phyloP scores from a whole-genome alignment of 352 stramenopile species.

The Aphanomyces cochlioides region DNA sequence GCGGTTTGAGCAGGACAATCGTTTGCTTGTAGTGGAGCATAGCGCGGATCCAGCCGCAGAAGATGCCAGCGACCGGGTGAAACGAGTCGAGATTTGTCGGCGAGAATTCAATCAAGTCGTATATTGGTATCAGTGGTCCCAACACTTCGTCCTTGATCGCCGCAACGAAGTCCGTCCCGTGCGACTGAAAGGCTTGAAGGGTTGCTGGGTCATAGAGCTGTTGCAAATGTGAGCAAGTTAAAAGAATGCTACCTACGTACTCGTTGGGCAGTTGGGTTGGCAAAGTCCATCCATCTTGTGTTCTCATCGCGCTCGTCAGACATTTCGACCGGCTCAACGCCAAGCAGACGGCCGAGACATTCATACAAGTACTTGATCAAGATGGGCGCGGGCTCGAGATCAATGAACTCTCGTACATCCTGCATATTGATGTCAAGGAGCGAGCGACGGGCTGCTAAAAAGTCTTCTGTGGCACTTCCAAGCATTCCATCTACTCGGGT shows the following conservation, averaged over 20 bases:
- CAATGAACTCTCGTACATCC: slow-evolving; percentile 37
- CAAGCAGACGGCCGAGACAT: slow-evolving; percentile 63
- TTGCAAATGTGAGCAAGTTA: neutral
- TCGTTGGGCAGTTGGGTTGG: slow-evolving; percentile 39
- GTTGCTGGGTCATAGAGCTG: slow-evolving; percentile 6
- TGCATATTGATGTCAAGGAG: slow-evolving; percentile 33
- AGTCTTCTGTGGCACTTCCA: slow-evolving; percentile 44
- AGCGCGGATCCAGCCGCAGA: slow-evolving; percentile 67
- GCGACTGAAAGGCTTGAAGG: slow-evolving; percentile 29
- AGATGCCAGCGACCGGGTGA: slow-evolving; percentile 48
- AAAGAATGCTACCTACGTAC: slow-evolving; percentile 33
- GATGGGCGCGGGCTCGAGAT: slow-evolving; percentile 42
- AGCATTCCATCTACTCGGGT: neutral
- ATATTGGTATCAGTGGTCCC: slow-evolving; percentile 54
- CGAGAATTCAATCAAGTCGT: slow-evolving; percentile 58
- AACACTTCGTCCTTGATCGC: slow-evolving; percentile 51
- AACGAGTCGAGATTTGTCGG: slow-evolving; percentile 43
- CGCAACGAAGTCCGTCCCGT: slow-evolving; percentile 43
- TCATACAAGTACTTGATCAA: slow-evolving; percentile 61
- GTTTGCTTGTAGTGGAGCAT: slow-evolving; percentile 46
- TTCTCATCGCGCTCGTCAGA: slow-evolving; percentile 66
- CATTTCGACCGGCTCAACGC: slow-evolving; percentile 51
- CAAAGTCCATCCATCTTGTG: slow-evolving; percentile 74
- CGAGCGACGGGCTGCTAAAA: neutral
- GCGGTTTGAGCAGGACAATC: slow-evolving; percentile 53